These are phyloP conservation scores for Leccinum angustisporum DNA, from an alignment of 1,284 basidiomycete genomes.

Conservation along the genomic window DNA sequence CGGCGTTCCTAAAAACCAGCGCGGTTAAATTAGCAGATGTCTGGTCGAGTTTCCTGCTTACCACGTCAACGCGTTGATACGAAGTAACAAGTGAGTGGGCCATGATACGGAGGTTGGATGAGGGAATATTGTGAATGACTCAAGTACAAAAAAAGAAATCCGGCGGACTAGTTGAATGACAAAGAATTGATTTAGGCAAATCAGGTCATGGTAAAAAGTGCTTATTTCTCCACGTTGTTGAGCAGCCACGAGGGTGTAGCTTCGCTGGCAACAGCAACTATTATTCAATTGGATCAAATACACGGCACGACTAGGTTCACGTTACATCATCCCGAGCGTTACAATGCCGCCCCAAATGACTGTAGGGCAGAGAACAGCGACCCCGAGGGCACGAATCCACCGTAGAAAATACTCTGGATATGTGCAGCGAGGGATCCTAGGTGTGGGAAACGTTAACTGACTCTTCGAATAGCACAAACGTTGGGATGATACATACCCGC, in stretches of 20 bases:
- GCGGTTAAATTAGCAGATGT: background rate
- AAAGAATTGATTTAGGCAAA: background rate
- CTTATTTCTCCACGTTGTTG: background rate
- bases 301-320: background rate
- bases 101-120: background rate
- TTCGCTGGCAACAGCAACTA: background rate
- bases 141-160: background rate
- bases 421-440: conserved; percentile 2
- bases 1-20: background rate
- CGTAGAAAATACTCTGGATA: background rate
- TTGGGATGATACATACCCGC: conserved; percentile 4
- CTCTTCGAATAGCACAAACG: background rate
- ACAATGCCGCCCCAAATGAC: conserved; percentile 3
- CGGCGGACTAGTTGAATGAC: background rate
- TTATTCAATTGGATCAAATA: background rate
- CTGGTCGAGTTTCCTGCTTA: background rate
- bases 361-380: conserved; percentile 3
- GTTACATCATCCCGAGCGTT: background rate
- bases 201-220: background rate
- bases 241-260: background rate
- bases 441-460: background rate
- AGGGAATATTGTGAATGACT: background rate
- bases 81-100: background rate
- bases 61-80: background rate
- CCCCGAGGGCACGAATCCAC: background rate